Base-by-base conservation (phyloP, 2,329 filamentous ascomycete species). In the Claviceps humidiphila region DNA sequence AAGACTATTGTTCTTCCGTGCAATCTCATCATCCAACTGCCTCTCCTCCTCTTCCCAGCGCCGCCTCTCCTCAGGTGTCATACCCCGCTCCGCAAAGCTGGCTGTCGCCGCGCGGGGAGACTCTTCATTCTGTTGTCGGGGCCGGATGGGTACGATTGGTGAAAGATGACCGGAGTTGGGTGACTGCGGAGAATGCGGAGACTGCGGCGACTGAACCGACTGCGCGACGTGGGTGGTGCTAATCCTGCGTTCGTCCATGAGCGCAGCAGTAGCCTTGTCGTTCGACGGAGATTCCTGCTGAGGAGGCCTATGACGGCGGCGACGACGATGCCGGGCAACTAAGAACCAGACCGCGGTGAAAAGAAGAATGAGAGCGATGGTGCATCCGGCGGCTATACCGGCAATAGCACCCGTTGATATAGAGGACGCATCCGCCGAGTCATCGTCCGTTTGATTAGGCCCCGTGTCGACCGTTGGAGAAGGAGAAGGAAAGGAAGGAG, bases 1-100 rank as follows among this genome's bases (percentile, higher is more conserved):
- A 68, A 70, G 51, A 71, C 68, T 62, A 75, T 14, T 20, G 16
- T 38, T 26, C 14, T 17, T 47, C 9, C 53, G 30, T 11, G 53
- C 74, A 59, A 81, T 81, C 34, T 75, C 78, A 14, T 69, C 74
- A 52, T 81, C 78, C 39, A 82, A 66, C 55, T 75, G 71, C 54
- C 74, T 63, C 64, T 82, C 78, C 60, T 81, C 78, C 55, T 80
- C 77, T 58, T 53, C 47, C 51, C 51, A 53, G 11, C 47, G 34
- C 26, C 41, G 30, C 41, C 81, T 76, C 60, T 81, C 76, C 0
- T 75, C 77, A 8, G 68, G 67, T 47, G 77, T 80, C 77, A 81
- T 81, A 49, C 76, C 74, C n/a, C 80, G 77, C 59, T 81, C 77
- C 4, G 80, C 73, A 38, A 81, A 63, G 55, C 78, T 76, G 17